phyloP scores from a whole-genome alignment of 306 rosid genomes.

The Vigna unguiculata region DNA sequence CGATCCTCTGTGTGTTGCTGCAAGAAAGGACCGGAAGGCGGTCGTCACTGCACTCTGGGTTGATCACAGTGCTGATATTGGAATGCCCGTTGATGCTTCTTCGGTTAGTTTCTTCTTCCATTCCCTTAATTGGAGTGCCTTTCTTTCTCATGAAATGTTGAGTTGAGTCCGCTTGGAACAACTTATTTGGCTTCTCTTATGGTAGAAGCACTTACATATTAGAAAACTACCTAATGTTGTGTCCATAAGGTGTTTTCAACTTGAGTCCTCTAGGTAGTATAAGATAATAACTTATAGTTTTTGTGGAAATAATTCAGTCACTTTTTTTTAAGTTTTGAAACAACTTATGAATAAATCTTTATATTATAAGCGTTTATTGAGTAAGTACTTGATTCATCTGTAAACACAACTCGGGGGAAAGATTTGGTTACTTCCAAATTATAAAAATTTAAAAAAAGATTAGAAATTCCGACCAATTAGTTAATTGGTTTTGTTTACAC shows the following conservation, averaged over 20 bases:
- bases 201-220: not conserved
- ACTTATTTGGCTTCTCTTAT: not conserved
- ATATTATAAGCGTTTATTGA: not conserved
- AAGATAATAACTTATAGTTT: not conserved
- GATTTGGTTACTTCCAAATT: constrained; percentile 1
- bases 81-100: constrained; percentile 62
- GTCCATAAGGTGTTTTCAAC: not conserved
- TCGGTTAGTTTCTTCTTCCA: constrained; percentile 60
- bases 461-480: not conserved
- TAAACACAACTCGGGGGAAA: not conserved
- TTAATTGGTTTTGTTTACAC: not conserved
- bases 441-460: not conserved
- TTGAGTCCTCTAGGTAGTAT: not conserved
- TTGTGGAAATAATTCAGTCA: not conserved
- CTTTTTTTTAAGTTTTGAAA: not conserved
- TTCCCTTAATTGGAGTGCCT: constrained; percentile 2
- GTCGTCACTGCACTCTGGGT: constrained; percentile 91
- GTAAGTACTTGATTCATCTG: not conserved
- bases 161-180: not conserved
- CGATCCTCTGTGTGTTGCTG: constrained; percentile 77
- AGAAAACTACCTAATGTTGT: not conserved
- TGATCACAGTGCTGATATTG: constrained; percentile 78
- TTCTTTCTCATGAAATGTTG: not conserved
- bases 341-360: not conserved
- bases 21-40: constrained; percentile 72